Percentiles rank a stretch among this genome's conserved stretches.
These are phyloP conservation scores for Phytopythium litorale DNA, from an alignment of 352 stramenopile genomes.

Conservation along the genomic window DNA sequence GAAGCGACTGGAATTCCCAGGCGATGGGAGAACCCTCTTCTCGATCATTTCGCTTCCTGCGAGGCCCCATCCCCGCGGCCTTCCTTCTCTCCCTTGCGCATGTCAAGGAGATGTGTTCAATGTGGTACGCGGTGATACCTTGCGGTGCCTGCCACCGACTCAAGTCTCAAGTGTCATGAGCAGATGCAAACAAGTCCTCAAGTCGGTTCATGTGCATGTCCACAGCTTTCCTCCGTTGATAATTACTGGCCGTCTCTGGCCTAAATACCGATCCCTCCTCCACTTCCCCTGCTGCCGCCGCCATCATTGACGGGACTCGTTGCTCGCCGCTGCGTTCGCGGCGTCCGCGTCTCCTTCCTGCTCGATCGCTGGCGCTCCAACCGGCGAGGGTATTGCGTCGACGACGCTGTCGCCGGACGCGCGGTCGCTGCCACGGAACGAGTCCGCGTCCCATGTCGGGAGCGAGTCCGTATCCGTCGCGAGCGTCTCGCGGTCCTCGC, in stretches of 20 bases:
- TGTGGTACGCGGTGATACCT: not conserved
- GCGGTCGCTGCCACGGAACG: not conserved
- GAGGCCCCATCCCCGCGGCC: no score
- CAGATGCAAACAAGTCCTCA: no score
- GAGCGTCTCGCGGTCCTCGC: slow-evolving; percentile 7
- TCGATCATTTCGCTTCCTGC: not conserved
- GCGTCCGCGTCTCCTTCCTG: not conserved
- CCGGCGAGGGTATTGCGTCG: not conserved
- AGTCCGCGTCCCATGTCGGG: not conserved
- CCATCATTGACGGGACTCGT: not conserved
- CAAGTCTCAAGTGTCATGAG: no score
- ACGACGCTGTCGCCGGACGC: not conserved
- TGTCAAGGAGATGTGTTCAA: not conserved
- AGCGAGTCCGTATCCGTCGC: slow-evolving; percentile 2
- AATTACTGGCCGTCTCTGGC: not conserved
- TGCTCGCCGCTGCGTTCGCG: not conserved
- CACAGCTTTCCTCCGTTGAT: not conserved
- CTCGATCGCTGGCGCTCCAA: not conserved
- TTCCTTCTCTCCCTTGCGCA: not conserved
- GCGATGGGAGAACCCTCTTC: not conserved
- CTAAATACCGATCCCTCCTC: not conserved
- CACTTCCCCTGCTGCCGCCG: not conserved
- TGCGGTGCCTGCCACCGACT: not conserved
- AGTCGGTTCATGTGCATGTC: not conserved
- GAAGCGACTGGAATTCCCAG: no score